Evolutionary conservation across 305 asterid species (phyloP), one percentile per base, ranked within the genome.

Genomic region (Nicotiana rustica): DNA sequence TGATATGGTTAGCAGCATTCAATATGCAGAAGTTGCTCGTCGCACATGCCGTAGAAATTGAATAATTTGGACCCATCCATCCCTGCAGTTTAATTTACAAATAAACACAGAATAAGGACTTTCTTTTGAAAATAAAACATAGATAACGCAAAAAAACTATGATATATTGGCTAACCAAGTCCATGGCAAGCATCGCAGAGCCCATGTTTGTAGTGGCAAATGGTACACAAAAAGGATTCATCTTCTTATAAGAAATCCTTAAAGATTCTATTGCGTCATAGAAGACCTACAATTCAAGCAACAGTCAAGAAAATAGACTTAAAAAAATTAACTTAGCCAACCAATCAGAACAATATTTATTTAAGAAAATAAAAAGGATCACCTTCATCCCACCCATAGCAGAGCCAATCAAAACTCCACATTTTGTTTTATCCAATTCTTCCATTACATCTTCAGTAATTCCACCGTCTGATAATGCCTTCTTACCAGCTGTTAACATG

Each of bases 31-130:
- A 96, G 91, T 93, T 96, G 88, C 99, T 89, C 36, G 99, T 96
- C 44, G 99, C 98, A 90, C 99, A 96, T 82, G 99, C 99, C 67
- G 99, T 94, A 62, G 99, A 94, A 86, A 96, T 94, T 69, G 99
- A 96, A 90, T 96, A 94, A 90, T 93, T 96, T 81, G 99, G 99
- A 69, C 98, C 98, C 99, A 94, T 96, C 99, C 99, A 95, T 71
- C 98, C 99, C 99, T 95, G 90, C 71, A 85, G 80, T 64, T 85
- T 76, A 85, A 71, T 78, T 82, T 67, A 47, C 67, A 85, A 76
- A 78, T 71, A 68, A 57, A 36, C 67, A 86, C 82, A 83, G 62
- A 77, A 82, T 78, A 81, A 49, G 77, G 21, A 66, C 55, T 13
- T 66, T 25, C 70, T 61, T 57, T 59, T 19, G 25, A 61, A 36